Evolutionary conservation across 306 rosid genomes (phyloP).

Genomic region (Urtica urens): DNA sequence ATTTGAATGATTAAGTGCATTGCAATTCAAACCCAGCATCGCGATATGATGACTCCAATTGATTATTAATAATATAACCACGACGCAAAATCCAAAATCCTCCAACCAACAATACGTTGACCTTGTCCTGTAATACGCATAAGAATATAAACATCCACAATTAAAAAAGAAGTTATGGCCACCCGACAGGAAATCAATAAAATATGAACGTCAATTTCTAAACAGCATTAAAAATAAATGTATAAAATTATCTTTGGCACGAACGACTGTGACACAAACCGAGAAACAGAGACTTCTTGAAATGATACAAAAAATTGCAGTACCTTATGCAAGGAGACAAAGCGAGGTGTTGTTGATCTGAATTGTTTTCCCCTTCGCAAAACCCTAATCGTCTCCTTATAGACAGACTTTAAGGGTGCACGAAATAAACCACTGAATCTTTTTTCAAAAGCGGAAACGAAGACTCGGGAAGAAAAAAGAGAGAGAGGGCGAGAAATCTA

Average conservation of each 20-base stretch:
- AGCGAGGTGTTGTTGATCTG: conserved; percentile 1
- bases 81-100: conserved; percentile 41
- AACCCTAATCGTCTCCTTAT: conserved; percentile 1
- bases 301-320: neutral
- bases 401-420: neutral
- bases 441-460: neutral
- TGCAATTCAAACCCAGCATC: conserved; percentile 60
- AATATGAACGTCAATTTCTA: conserved; percentile 10
- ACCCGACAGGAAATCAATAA: conserved; percentile 2
- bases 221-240: conserved; percentile 4
- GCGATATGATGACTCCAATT: conserved; percentile 53
- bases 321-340: conserved; percentile 12
- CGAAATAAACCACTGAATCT: neutral
- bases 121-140: conserved; percentile 30
- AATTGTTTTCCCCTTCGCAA: neutral
- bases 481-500: neutral
- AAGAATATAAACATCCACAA: neutral
- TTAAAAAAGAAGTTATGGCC: neutral
- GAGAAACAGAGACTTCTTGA: neutral
- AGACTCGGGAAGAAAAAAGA: neutral
- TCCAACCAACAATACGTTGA: conserved; percentile 56
- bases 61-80: conserved; percentile 28
- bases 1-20: conserved; percentile 33
- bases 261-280: conserved; percentile 13
- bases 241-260: conserved; percentile 24